Conservation (phyloP, 2,329 filamentous ascomycete genomes). For the Sporothrix schenckii region DNA sequence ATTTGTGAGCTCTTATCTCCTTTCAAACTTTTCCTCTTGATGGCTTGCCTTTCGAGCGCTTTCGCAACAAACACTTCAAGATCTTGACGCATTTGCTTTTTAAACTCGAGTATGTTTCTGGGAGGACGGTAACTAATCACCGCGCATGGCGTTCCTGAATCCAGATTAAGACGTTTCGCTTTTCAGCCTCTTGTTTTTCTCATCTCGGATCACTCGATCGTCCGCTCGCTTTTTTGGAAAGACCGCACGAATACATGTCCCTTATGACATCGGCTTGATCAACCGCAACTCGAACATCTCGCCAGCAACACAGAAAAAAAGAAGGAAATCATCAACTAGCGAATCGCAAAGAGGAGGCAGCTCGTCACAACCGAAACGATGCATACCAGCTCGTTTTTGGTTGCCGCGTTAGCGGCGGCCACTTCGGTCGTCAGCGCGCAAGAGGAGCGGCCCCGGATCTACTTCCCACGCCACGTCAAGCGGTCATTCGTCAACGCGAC, state of each 20-base stretch:
- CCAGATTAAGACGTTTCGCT: constrained; percentile 23
- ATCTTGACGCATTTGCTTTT: neutral
- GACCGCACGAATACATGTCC: constrained; percentile 21
- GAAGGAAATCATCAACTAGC: neutral
- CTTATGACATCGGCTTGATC: constrained; percentile 27
- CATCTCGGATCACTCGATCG: constrained; percentile 28
- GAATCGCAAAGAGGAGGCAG: neutral
- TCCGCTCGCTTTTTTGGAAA: constrained; percentile 32
- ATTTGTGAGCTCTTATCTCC: constrained; percentile 42
- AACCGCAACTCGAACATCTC: constrained; percentile 11
- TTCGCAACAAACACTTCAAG: neutral
- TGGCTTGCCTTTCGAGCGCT: neutral
- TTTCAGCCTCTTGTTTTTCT: constrained; percentile 21
- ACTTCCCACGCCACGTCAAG: constrained; percentile 61
- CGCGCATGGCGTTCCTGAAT: constrained; percentile 22
- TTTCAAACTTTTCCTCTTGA: neutral
- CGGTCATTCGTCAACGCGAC: constrained; percentile 53
- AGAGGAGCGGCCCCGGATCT: constrained; percentile 54
- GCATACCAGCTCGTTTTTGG: constrained; percentile 54
- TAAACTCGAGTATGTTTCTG: neutral
- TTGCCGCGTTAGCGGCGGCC: constrained; percentile 54
- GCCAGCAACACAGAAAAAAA: constrained; percentile 7
- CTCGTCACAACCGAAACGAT: constrained; percentile 43
- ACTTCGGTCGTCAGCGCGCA: constrained; percentile 52
- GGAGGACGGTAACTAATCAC: constrained; percentile 8